These are phyloP conservation scores for Astragalus glycyphyllos DNA, from an alignment of 306 rosid genomes.

Conservation along the genomic window DNA sequence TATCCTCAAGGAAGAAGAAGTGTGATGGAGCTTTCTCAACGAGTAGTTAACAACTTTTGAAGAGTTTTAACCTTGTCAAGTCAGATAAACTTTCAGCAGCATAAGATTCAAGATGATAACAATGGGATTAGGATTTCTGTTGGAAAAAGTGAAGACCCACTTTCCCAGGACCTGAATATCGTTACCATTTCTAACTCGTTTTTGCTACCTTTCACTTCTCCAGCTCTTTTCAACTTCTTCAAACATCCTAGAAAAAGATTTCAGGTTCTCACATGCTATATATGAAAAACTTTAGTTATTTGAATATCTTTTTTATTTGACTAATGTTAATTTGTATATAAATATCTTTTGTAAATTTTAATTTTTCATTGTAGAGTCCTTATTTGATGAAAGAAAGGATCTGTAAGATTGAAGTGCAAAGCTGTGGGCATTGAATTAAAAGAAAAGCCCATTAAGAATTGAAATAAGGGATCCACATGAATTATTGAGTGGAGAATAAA, in stretches of 20 bases:
- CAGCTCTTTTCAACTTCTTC: slow-evolving; percentile 57
- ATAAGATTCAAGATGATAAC: slow-evolving; percentile 48
- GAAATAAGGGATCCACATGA: too few species aligned
- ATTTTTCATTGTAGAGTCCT: neutral
- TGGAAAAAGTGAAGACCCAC: slow-evolving; percentile 31
- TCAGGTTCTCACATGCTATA: slow-evolving; percentile 48
- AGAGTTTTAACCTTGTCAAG: slow-evolving; percentile 52
- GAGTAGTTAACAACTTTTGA: slow-evolving; percentile 64
- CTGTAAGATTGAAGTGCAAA: too few species aligned
- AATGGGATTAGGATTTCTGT: slow-evolving; percentile 51
- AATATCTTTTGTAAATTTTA: neutral
- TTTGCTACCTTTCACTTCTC: slow-evolving; percentile 57
- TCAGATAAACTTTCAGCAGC: slow-evolving; percentile 51
- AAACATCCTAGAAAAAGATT: slow-evolving; percentile 49
- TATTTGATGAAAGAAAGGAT: too few species aligned
- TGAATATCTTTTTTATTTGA: neutral
- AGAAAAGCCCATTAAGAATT: too few species aligned
- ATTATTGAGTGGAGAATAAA: too few species aligned
- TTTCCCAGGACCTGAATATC: slow-evolving; percentile 52
- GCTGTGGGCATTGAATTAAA: too few species aligned
- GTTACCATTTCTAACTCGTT: slow-evolving; percentile 52
- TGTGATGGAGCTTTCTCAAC: slow-evolving; percentile 53
- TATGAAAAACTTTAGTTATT: neutral
- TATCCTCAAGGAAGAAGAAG: slow-evolving; percentile 53
- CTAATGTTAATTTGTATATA: too few species aligned